phyloP scores from a whole-genome alignment of 495 filamentous ascomycete species.

The Aspergillus sclerotiicarbonarius region DNA sequence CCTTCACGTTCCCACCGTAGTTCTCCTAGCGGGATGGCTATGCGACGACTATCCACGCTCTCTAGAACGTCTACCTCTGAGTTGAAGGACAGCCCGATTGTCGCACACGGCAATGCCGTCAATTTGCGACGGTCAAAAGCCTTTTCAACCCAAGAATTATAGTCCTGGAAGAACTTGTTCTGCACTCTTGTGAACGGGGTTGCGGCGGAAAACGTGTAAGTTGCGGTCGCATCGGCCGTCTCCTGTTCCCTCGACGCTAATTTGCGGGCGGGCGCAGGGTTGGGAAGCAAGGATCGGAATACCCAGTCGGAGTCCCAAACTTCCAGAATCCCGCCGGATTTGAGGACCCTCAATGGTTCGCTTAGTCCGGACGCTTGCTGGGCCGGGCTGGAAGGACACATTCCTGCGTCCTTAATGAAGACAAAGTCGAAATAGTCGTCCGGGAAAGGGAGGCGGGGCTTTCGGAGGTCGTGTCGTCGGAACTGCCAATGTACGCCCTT shows the following conservation, averaged over 20 bases:
- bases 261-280: constrained; percentile 61
- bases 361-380: constrained; percentile 65
- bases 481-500: constrained; percentile 84
- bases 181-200: constrained; percentile 75
- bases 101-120: constrained; percentile 74
- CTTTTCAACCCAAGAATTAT: constrained; percentile 78
- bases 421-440: constrained; percentile 86
- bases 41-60: constrained; percentile 67
- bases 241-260: constrained; percentile 57
- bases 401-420: constrained; percentile 81
- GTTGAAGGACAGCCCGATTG: constrained; percentile 73
- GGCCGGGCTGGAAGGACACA: constrained; percentile 60
- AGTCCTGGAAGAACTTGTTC: constrained; percentile 79
- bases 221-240: constrained; percentile 62
- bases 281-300: constrained; percentile 71
- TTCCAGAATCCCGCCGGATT: constrained; percentile 77
- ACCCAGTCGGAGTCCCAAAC: constrained; percentile 83
- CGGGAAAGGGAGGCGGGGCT: constrained; percentile 71
- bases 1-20: constrained; percentile 82
- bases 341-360: constrained; percentile 74
- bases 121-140: constrained; percentile 71
- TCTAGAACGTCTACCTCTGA: constrained; percentile 73
- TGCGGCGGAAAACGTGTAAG: constrained; percentile 78
- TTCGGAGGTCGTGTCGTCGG: constrained; percentile 80
- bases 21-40: constrained; percentile 84